Evolutionary conservation across 768 basidiomycete species (phyloP).

Genomic region (Lactarius psammicola): DNA sequence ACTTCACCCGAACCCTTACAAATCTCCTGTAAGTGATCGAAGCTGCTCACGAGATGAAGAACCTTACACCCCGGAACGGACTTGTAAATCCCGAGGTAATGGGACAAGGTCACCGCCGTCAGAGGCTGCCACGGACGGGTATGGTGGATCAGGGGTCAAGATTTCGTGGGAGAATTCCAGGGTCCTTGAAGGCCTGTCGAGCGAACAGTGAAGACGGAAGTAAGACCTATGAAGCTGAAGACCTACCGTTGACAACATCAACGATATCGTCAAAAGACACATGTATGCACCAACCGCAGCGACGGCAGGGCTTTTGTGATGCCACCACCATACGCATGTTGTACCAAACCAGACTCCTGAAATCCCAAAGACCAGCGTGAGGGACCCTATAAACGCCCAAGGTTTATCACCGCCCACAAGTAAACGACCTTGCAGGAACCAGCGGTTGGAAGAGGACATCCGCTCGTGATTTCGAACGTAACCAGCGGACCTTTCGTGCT

Average conservation of each 20-base stretch:
- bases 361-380: slow-evolving; percentile 62
- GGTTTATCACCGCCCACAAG: slow-evolving; percentile 86
- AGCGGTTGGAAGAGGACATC: slow-evolving; percentile 73
- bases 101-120: slow-evolving; percentile 63
- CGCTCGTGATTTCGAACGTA: slow-evolving; percentile 55
- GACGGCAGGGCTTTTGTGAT: slow-evolving; percentile 65
- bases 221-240: slow-evolving; percentile 21
- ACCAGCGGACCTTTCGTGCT: slow-evolving; percentile 39
- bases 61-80: slow-evolving; percentile 73
- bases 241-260: slow-evolving; percentile 75
- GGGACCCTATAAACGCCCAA: slow-evolving; percentile 70
- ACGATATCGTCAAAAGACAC: slow-evolving; percentile 64
- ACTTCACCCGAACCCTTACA: slow-evolving; percentile 83
- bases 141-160: slow-evolving; percentile 85
- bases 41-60: slow-evolving; percentile 3
- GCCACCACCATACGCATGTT: slow-evolving; percentile 89
- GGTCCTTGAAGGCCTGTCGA: slow-evolving; percentile 69
- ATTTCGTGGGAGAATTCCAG: slow-evolving; percentile 86
- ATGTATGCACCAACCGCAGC: slow-evolving; percentile 64
- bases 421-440: slow-evolving; percentile 68
- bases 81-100: slow-evolving; percentile 76
- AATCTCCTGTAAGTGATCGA: slow-evolving; percentile 4
- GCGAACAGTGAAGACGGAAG: slow-evolving; percentile 28
- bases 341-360: slow-evolving; percentile 85
- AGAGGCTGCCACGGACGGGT: slow-evolving; percentile 58